phyloP scores from a whole-genome alignment of 2,329 filamentous ascomycete species.

The Colletotrichum lentis region DNA sequence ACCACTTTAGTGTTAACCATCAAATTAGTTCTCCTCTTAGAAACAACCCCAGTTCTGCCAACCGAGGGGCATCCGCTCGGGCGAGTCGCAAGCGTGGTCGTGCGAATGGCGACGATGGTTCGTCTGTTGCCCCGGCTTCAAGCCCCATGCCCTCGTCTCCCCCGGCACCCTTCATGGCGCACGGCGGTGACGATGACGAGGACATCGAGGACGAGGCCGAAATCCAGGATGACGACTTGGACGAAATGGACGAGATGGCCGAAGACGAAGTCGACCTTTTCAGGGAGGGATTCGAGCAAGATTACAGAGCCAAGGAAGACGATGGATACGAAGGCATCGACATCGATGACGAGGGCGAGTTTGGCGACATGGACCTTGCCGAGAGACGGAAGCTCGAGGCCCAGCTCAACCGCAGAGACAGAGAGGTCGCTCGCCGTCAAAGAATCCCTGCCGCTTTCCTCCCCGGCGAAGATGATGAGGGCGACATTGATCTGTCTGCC shows the following conservation, averaged over 20 bases:
- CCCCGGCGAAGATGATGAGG: conserved; percentile 84
- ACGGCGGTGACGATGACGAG: conserved; percentile 74
- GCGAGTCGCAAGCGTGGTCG: conserved; percentile 65
- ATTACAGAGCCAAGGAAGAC: conserved; percentile 72
- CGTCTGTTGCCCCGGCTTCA: conserved; percentile 61
- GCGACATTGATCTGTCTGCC: conserved; percentile 81
- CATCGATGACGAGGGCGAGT: conserved; percentile 81
- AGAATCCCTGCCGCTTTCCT: conserved; percentile 77
- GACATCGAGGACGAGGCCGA: conserved; percentile 77
- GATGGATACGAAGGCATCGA: conserved; percentile 76
- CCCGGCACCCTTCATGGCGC: conserved; percentile 69
- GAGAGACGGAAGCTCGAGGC: conserved; percentile 75
- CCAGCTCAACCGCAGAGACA: conserved; percentile 76
- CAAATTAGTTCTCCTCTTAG: conserved; percentile 79
- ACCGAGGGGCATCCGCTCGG: conserved; percentile 70
- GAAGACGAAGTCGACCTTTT: conserved; percentile 85
- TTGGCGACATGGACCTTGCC: conserved; percentile 72
- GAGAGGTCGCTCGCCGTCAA: conserved; percentile 72
- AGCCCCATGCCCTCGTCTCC: conserved; percentile 74
- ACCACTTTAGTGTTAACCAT: conserved; percentile 27
- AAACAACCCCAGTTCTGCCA: conserved; percentile 82
- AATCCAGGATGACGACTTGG: conserved; percentile 75
- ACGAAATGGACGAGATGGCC: conserved; percentile 82
- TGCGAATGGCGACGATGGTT: conserved; percentile 60
- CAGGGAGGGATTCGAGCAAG: conserved; percentile 74